phyloP scores from a whole-genome alignment of 2,329 filamentous ascomycete genomes.

The Myriosclerotinia curreyana region DNA sequence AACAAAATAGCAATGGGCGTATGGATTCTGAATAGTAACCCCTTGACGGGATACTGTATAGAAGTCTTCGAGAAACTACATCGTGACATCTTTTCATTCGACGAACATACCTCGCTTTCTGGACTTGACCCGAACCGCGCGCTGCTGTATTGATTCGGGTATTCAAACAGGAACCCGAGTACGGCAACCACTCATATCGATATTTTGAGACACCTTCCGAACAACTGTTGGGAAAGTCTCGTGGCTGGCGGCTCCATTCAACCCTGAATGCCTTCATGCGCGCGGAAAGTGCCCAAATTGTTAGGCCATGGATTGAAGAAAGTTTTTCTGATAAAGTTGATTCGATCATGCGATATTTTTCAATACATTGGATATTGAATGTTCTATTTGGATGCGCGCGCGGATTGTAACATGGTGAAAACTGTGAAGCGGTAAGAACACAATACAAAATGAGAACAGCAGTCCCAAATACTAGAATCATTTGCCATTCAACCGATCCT shows the following conservation, averaged over 20 bases:
- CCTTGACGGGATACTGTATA: conserved; percentile 4
- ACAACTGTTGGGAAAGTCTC: conserved; percentile 24
- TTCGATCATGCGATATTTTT: conserved; percentile 14
- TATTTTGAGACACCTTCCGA: conserved; percentile 32
- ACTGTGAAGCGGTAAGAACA: not conserved
- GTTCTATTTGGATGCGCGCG: conserved; percentile 8
- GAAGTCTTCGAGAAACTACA: conserved; percentile 17
- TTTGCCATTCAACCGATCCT: not conserved
- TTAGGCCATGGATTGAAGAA: conserved; percentile 23
- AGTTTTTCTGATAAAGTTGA: conserved; percentile 5
- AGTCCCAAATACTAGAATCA: not conserved
- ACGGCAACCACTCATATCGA: conserved; percentile 32
- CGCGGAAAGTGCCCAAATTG: conserved; percentile 30
- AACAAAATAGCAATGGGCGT: too few species aligned
- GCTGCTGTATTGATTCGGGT: conserved; percentile 15
- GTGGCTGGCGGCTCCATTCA: conserved; percentile 32
- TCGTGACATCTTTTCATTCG: conserved; percentile 13
- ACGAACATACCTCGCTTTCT: not conserved
- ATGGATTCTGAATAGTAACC: not conserved
- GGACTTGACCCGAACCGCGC: conserved; percentile 10
- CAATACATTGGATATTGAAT: not conserved
- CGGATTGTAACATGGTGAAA: conserved; percentile 4
- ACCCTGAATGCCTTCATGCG: conserved; percentile 26
- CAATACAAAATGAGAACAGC: conserved; percentile 13
- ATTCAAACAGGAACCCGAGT: conserved; percentile 7